Percentiles rank a stretch among this genome's conserved stretches.
These are phyloP conservation scores for Neoboletus brunneissimus DNA, from an alignment of 768 basidiomycete species.

Conservation along the genomic window DNA sequence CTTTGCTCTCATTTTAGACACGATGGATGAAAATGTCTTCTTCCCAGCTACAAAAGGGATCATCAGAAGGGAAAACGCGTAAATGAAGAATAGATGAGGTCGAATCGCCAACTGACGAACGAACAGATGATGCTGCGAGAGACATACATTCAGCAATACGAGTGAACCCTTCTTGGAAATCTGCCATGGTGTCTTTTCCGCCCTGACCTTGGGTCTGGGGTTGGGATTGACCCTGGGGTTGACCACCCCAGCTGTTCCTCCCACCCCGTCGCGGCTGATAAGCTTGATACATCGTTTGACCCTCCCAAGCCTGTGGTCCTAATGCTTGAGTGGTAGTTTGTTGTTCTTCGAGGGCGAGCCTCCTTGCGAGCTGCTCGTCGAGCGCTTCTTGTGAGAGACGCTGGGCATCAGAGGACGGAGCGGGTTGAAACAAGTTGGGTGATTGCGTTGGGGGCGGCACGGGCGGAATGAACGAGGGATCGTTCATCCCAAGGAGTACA, in stretches of 20 bases:
- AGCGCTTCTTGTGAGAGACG: constrained; percentile 57
- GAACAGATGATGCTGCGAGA: neutral
- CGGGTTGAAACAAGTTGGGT: neutral
- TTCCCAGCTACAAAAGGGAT: constrained; percentile 55
- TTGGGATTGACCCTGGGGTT: constrained; percentile 4
- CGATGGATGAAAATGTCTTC: constrained; percentile 68
- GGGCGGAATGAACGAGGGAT: constrained; percentile 64
- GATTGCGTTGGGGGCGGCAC: constrained; percentile 2
- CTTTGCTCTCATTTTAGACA: constrained; percentile 81
- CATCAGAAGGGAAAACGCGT: neutral
- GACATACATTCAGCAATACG: constrained; percentile 76
- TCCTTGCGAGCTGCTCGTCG: constrained; percentile 77
- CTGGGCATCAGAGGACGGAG: constrained; percentile 27
- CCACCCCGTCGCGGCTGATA: constrained; percentile 24
- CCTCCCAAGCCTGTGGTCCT: constrained; percentile 10
- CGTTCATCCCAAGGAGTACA: constrained; percentile 78
- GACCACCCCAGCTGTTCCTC: constrained; percentile 2
- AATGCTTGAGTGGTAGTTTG: constrained; percentile 26
- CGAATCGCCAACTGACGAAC: neutral
- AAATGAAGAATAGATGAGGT: neutral
- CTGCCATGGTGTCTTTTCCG: constrained; percentile 53
- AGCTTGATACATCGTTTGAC: constrained; percentile 19
- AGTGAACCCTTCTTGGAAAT: constrained; percentile 71
- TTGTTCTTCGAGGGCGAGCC: constrained; percentile 62
- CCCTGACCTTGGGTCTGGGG: constrained; percentile 13